Evolutionary conservation across 768 basidiomycete genomes (phyloP), one percentile per base, ranked within the genome.

Genomic region (Leccinum rimulosum): DNA sequence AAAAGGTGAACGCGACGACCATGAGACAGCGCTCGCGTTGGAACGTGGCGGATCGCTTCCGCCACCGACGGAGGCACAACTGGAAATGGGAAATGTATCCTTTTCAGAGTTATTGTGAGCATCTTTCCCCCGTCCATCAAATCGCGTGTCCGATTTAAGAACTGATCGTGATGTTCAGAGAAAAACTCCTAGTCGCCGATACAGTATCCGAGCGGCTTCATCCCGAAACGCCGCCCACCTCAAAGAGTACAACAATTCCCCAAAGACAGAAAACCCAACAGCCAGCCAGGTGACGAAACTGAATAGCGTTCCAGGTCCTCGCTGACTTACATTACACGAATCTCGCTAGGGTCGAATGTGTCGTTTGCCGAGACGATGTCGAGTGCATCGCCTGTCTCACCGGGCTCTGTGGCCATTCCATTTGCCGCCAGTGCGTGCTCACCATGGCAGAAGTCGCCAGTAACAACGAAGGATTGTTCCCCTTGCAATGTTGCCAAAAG

Each of bases 391-490:
- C 47, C 12, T 68, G 72, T 28, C 71, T 82, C 45, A 65, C 64
- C 8, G 76, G 77, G 1, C 69, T 74, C 3, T 85, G 84, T 61
- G 69, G 72, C 6, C 81, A 86, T 61, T 62, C 71, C 58, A 80
- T 85, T 56, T 84, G 83, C 62, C 51, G 52, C n/a, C 67, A 63
- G 22, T 86, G 84, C 62, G 52, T 82, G 9, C 57, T 60, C 5
- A 61, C 74, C 14, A 76, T 84, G 56, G 79, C 79, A 4, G 66
- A 76, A 50, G 61, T 76, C 0, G 77, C 80, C 36, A 75, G 67
- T 11, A 72, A 69, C 25, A 82, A 84, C 66, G 83, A 84, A 64
- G 76, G 78, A 0, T 70, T 84, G 0, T 79, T 77, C 49, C 83
- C 84, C 0, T 73, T 82, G 19, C 76, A 76, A 50, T 86, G 84